These are phyloP conservation scores for Halophytophthora polymorphica DNA, from an alignment of 352 stramenopile genomes.

Conservation along the genomic window DNA sequence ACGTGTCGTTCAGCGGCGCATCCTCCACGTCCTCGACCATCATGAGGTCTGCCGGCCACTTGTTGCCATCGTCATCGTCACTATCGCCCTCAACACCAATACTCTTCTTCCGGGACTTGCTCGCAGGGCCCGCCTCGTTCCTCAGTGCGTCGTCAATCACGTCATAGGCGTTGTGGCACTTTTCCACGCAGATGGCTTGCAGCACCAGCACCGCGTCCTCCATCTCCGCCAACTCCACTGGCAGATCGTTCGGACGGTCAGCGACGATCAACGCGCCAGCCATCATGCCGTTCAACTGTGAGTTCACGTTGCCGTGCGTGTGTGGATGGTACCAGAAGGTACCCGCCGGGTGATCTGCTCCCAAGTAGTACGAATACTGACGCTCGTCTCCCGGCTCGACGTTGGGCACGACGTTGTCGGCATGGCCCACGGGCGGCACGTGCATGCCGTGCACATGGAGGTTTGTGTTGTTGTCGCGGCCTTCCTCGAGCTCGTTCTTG, in stretches of 20 bases:
- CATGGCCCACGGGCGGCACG: conserved; percentile 42
- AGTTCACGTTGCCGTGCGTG: conserved; percentile 69
- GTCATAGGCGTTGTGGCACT: conserved; percentile 65
- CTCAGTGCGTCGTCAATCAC: conserved; percentile 52
- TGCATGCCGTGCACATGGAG: conserved; percentile 76
- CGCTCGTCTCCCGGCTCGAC: conserved; percentile 43
- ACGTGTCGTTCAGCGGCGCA: conserved; percentile 68
- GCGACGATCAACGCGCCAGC: conserved; percentile 60
- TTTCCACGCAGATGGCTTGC: conserved; percentile 64
- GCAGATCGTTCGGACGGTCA: conserved; percentile 56
- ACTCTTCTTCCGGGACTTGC: conserved; percentile 12
- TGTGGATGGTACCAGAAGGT: conserved; percentile 86
- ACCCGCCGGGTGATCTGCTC: conserved; percentile 56
- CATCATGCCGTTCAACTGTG: conserved; percentile 74
- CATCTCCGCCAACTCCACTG: conserved; percentile 46
- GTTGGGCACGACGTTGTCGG: conserved; percentile 63
- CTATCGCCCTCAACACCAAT: conserved; percentile 14
- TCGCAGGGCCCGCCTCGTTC: conserved; percentile 37
- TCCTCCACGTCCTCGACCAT: conserved; percentile 29
- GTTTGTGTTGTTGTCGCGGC: conserved; percentile 61
- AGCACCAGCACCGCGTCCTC: conserved; percentile 66
- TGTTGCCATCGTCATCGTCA: conserved; percentile 4
- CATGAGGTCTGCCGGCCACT: conserved; percentile 26
- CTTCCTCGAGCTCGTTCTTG: conserved; percentile 46
- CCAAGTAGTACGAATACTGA: conserved; percentile 68